Evolutionary conservation across 1,284 basidiomycete species (phyloP).

Genomic region (Rhodotorula sp.): DNA sequence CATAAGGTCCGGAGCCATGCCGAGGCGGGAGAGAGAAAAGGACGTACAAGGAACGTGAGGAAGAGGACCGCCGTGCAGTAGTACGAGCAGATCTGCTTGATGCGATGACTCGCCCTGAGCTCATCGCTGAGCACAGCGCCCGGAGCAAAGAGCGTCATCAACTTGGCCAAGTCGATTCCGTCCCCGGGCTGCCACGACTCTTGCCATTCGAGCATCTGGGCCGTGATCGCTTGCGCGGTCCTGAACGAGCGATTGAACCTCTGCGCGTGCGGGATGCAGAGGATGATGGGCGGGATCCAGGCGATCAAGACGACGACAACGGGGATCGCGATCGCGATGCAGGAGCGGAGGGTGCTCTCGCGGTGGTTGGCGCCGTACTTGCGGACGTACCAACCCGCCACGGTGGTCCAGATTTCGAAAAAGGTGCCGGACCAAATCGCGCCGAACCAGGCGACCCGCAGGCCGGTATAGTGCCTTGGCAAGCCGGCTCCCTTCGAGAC

Average conservation of each 20-base stretch:
- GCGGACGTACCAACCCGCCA: constrained; percentile 19
- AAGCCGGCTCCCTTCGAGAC: neutral
- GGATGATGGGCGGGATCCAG: constrained; percentile 10
- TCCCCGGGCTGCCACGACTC: neutral
- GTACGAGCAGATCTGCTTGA: neutral
- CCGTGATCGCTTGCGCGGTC: neutral
- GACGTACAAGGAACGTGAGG: constrained; percentile 15
- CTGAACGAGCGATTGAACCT: constrained; percentile 14
- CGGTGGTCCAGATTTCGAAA: constrained; percentile 22
- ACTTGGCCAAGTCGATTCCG: constrained; percentile 15
- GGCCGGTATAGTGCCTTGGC: constrained; percentile 2
- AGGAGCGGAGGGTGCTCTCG: constrained; percentile 1
- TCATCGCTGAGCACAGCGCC: constrained; percentile 7
- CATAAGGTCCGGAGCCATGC: neutral
- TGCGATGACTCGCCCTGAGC: neutral
- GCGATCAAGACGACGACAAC: constrained; percentile 10
- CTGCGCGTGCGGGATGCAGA: constrained; percentile 2
- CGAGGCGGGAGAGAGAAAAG: neutral
- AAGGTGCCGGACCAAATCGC: constrained; percentile 17
- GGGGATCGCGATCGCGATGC: constrained; percentile 11
- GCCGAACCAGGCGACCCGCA: constrained; percentile 9
- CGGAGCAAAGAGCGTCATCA: constrained; percentile 5
- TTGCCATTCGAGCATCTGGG: neutral
- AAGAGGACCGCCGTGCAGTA: constrained; percentile 9
- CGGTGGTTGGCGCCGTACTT: constrained; percentile 11